phyloP scores from a whole-genome alignment of 306 rosid species.

The Gastrolobium villosum region DNA sequence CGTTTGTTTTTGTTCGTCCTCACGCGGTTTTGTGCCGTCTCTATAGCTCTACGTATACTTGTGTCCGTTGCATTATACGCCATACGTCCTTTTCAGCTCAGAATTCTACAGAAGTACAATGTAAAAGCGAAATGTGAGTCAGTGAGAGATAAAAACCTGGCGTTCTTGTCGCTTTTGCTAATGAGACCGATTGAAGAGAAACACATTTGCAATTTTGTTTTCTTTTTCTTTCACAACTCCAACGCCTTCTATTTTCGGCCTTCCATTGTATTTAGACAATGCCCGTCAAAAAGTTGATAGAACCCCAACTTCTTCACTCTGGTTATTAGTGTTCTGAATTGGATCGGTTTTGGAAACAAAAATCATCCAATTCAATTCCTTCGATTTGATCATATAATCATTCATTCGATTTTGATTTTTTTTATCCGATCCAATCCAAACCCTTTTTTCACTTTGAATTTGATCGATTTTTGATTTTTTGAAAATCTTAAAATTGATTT shows the following conservation, averaged over 20 bases:
- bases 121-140: slow-evolving; percentile 10
- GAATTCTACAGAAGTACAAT: neutral
- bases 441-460: too few relatives aligned
- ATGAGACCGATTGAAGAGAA: neutral
- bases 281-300: neutral
- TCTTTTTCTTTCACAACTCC: neutral
- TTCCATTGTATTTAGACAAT: slow-evolving; percentile 17
- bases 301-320: too few relatives aligned
- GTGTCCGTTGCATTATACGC: neutral
- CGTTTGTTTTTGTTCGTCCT: neutral
- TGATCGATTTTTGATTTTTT: too few relatives aligned
- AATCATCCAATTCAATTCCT: too few relatives aligned
- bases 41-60: neutral
- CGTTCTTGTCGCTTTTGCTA: slow-evolving; percentile 6
- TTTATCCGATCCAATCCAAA: too few relatives aligned
- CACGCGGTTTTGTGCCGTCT: neutral
- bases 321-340: too few relatives aligned
- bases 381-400: too few relatives aligned
- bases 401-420: too few relatives aligned
- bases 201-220: neutral
- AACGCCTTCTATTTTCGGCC: neutral
- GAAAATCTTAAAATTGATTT: too few relatives aligned
- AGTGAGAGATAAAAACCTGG: slow-evolving; percentile 18
- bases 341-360: too few relatives aligned
- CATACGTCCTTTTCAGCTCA: neutral